Base-by-base conservation (phyloP, 495 filamentous ascomycete species). In the Trichocladium antarcticum region DNA sequence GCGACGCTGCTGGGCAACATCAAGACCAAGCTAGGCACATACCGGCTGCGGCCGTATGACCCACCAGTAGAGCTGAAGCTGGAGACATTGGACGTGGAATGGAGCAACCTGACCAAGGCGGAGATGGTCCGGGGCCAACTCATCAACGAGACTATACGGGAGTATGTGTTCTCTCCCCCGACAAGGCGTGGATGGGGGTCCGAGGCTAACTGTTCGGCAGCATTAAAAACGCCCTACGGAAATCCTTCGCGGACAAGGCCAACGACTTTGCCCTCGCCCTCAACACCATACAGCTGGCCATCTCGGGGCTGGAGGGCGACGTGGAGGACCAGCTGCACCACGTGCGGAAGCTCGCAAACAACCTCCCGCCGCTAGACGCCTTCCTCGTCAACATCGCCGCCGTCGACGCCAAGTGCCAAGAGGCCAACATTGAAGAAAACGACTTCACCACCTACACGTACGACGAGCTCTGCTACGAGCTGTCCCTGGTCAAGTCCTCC, bases 341-440 rank as follows among this genome's bases (percentile, higher is more conserved):
- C 69, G 89, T 93, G 21, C 75, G 83, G 52, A 79, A 78, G 51
- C 73, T 98, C 11, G 83, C 83, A 58, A 74, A 81, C 36, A 95
- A 83, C 53, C 73, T 98, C 10, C 78, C 85, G 1, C 92, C 92
- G 0, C 76, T 98, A 2, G 88, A 95, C 57, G 77, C 84, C 31
- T 96, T 87, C 67, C 77, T 98, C 17, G 76, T 84, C 48, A 83
- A 82, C 49, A 90, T 97, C 55, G 83, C 78, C 4, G 80, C 77
- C 10, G 72, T 95, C 22, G 88, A 93, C 57, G 76, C 78, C 55
- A 87, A 95, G 66, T 97, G 93, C 62, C 79, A 80, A 36, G 89
- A 98, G 71, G 92, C 92, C 37, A 97, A 97, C 64, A 94, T 96
- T 38, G 92, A 98, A 65, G 92, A 98, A 62, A 98, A 98, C 65